Base-by-base conservation (phyloP, 441 rosid species). In the Sinapis alba region DNA sequence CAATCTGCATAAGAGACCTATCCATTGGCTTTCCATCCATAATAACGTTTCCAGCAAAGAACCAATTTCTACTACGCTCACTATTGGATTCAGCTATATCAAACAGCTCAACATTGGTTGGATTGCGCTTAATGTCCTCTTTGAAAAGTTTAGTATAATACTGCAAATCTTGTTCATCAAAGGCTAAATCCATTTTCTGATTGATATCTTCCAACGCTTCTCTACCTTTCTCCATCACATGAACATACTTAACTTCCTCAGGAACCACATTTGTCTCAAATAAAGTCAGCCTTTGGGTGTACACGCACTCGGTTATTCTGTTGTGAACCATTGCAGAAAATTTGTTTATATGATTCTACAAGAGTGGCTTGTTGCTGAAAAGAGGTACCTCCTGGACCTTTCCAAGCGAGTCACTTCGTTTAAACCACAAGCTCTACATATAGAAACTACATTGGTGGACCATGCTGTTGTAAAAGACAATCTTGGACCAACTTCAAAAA, bases 71-170 rank as follows among this genome's bases (percentile, higher is more conserved):
- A 77, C 96, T 90, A 58, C 91, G 99, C 83, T 95, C 97, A 7
- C 99, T 95, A 69, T 92, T 95, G n/a, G 99, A 95, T 53, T 92
- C 98, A 11, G 98, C 97, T 38, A 95, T 91, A 89, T 92, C 98
- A 79, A 95, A 92, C 71, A 95, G 77, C 84, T 95, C 98, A 27
- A 92, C 98, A 36, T 90, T 94, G 13, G 98, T 81, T 6, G 99
- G 98, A 74, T 92, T 82, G 26, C 99, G 84, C 71, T 88, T 80
- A 32, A 95, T 87, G 36, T 87, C 96, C 70, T 89, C 93, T 78
- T 58, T 84, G 75, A 92, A 92, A 27, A 95, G 85, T 79, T 71
- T 84, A 13, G 97, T 89, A 59, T 95, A 95, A 75, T 88, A 95
- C 79, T 92, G 94, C 72, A 92, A 84, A 78, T 94, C 99, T 67